phyloP scores from a whole-genome alignment of 108 stramenopile genomes.

The Licmophora abbreviata region DNA sequence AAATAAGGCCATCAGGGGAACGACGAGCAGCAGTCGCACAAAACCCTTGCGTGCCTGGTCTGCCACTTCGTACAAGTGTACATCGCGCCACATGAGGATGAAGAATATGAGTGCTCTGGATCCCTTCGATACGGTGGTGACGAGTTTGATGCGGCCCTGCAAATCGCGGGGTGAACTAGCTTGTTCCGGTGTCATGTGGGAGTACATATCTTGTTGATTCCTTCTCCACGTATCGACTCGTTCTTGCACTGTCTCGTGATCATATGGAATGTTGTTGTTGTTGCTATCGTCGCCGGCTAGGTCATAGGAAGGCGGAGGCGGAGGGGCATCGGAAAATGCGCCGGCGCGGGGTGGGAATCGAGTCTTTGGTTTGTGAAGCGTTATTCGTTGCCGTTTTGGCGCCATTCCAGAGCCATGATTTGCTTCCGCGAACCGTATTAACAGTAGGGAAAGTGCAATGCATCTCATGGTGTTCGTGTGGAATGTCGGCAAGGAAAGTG shows the following conservation, averaged over 20 bases:
- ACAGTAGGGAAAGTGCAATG: no score
- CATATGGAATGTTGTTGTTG: no score
- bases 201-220: slow-evolving; percentile 24
- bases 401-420: no score
- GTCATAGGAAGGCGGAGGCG: no score
- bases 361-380: no score
- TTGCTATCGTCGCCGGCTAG: no score
- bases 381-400: no score
- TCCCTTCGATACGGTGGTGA: slow-evolving; percentile 65
- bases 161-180: slow-evolving; percentile 43
- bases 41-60: slow-evolving; percentile 47
- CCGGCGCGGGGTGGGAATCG: no score
- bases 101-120: slow-evolving; percentile 71
- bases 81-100: slow-evolving; percentile 76
- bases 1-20: slow-evolving; percentile 49
- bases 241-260: slow-evolving; percentile 73
- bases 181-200: slow-evolving; percentile 4
- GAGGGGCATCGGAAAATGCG: no score
- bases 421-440: no score
- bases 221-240: slow-evolving; percentile 58
- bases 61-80: slow-evolving; percentile 75
- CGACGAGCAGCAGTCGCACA: slow-evolving; percentile 28
- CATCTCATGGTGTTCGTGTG: no score
- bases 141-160: slow-evolving; percentile 62
- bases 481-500: no score